These are phyloP conservation scores for Penstemon davidsonii DNA, from an alignment of 257 asterid species.

Conservation along the genomic window DNA sequence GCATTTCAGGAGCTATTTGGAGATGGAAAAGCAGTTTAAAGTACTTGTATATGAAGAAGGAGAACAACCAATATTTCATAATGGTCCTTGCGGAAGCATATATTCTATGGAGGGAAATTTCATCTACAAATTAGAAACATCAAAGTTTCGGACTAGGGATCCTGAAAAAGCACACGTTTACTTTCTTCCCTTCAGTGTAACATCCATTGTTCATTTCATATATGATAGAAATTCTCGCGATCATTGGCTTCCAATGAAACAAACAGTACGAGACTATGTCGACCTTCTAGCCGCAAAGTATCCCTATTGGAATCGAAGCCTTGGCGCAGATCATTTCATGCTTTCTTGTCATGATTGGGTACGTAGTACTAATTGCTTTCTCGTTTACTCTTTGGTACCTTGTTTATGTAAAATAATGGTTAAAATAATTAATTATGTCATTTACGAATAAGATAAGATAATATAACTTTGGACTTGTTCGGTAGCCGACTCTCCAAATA, in stretches of 20 bases:
- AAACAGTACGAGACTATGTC: slow-evolving; percentile 60
- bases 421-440: too few species aligned
- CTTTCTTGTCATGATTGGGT: slow-evolving; percentile 99
- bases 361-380: slow-evolving; percentile 1
- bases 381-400: not conserved
- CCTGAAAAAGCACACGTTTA: slow-evolving; percentile 64
- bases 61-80: slow-evolving; percentile 84
- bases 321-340: slow-evolving; percentile 82
- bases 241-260: slow-evolving; percentile 80
- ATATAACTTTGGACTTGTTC: too few species aligned
- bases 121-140: slow-evolving; percentile 64
- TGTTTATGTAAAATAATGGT: too few species aligned
- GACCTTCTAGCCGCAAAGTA: slow-evolving; percentile 49
- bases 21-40: slow-evolving; percentile 82
- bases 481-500: too few species aligned
- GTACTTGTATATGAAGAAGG: slow-evolving; percentile 87
- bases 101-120: slow-evolving; percentile 88
- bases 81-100: slow-evolving; percentile 90
- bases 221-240: slow-evolving; percentile 39
- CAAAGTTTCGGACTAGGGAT: slow-evolving; percentile 62
- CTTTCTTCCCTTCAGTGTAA: slow-evolving; percentile 82
- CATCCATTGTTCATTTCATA: slow-evolving; percentile 79
- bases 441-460: too few species aligned
- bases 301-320: slow-evolving; percentile 83
- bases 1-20: slow-evolving; percentile 73